Base-by-base conservation (phyloP, 352 stramenopile genomes). In the Globisporangium abappressorium region DNA sequence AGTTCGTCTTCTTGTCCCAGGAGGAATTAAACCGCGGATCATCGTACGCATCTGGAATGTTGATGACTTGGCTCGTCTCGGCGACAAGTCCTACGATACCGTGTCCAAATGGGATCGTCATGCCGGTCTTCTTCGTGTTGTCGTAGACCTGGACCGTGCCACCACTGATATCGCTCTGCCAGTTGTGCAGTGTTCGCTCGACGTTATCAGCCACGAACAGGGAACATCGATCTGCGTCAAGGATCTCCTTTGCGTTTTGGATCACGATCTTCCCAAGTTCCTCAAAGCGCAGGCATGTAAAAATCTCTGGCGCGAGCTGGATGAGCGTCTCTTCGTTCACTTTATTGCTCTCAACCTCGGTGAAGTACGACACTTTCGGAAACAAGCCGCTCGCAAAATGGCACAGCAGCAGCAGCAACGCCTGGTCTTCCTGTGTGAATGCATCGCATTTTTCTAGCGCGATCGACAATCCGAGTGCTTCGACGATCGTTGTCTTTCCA, bases 1-100 rank as follows among this genome's bases (percentile, higher is more conserved):
- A 93, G 62, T 90, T 88, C 0, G 83, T 92, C 67, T 92, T 93
- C 55, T 90, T 75, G 57, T 92, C 83, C 80, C 81, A 93, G n/a
- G 81, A 79, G 28, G 79, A 80, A 47, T 93, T 93, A 67, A 93
- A 93, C 1, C 83, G 81, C 49, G 84, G 77, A 60, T 93, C 83
- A 26, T 88, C 80, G 65, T 93, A 93, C 0, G 85, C 83, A 51
- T 93, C 85, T 0, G 78, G 73, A 47, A 92, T 90, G 43, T 93
- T 93, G 67, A 93, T 87, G 3, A 72, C 3, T 33, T 84, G 63
- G 41, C 72, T 71, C 15, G 80, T 91, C 70, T 93, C 85, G 24
- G 85, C 85, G 2, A 91, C 85, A 53, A 87, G 71, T 0, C 85
- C 85, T 0, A 90, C 85, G n/a, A 93, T 87, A 7, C 85, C 83